Conservation (phyloP, 768 basidiomycete species). For the Solioccasus polychromus region DNA sequence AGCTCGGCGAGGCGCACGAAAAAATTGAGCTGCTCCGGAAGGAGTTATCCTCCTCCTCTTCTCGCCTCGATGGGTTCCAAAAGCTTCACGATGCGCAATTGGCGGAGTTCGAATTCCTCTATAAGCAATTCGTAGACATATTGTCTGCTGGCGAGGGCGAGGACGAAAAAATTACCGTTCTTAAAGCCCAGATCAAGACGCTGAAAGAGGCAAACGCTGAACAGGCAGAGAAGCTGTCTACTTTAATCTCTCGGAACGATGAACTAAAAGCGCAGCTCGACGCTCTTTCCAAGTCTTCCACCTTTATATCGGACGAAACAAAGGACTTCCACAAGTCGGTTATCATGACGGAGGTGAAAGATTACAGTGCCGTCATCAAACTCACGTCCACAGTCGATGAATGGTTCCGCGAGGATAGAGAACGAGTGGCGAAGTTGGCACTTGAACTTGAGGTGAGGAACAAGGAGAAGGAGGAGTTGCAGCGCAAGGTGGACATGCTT, state of each 20-base stretch:
- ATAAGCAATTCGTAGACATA: neutral
- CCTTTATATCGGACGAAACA: neutral
- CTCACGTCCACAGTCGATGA: conserved; percentile 7
- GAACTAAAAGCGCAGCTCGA: neutral
- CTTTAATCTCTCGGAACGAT: neutral
- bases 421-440: conserved; percentile 1
- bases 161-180: too few relatives aligned
- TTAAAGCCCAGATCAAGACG: conserved; percentile 1
- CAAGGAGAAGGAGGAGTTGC: conserved; percentile 11
- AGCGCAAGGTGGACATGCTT: neutral
- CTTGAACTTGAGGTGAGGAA: conserved; percentile 2
- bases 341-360: conserved; percentile 3
- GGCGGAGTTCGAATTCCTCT: neutral
- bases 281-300: too few relatives aligned
- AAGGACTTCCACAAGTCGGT: neutral
- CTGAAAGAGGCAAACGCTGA: too few relatives aligned
- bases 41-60: neutral
- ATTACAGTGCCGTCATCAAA: conserved; percentile 2
- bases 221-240: too few relatives aligned
- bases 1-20: neutral
- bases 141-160: too few relatives aligned
- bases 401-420: conserved; percentile 8
- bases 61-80: neutral
- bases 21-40: neutral
- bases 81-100: neutral